Evolutionary conservation across 2,329 filamentous ascomycete genomes (phyloP), one percentile per base, ranked within the genome.

Genomic region (Penicillium sp.): DNA sequence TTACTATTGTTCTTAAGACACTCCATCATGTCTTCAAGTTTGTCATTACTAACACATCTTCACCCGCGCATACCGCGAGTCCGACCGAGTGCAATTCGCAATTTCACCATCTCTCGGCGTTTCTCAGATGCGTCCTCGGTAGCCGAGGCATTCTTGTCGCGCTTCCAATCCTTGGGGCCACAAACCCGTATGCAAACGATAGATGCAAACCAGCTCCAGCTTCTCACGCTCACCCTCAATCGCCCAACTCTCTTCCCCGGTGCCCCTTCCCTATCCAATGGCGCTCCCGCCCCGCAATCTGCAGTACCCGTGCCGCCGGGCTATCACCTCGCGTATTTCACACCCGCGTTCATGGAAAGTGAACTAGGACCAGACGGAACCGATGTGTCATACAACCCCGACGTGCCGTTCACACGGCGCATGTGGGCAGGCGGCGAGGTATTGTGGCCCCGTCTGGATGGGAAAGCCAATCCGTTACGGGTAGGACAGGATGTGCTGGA

Each of bases 371-470:
- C 67, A 0, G 85, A 88, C 67, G 86, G 86, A 14, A 85, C 82
- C 0, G 85, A 88, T 69, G 72, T 67, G 1, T 80, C 80, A 0
- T 87, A 84, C 66, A 88, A 86, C 61, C 80, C 84, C 0, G 77
- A 82, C 0, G 58, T 72, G 3, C 84, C 84, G 0, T 88, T 87
- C 55, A 85, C 83, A 2, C 72, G 85, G 30, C 77, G 85, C 12
- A 88, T 88, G 85, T 88, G 86, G 86, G 85, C 85, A 0, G 85
- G 85, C 1, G 86, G 86, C 0, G 75, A 77, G 53, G 82, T 88
- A 70, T 67, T 69, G 14, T 86, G 84, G 83, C 64, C 74, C 1
- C 68, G 72, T 12, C 55, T 50, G 5, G 53, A 68, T 19, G 71
- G 66, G 7, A 58, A 63, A 26, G 61, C 67, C 26, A 77, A 79